Conservation (phyloP, 1,139 yeast genomes). For the Geotrichum candidum region DNA sequence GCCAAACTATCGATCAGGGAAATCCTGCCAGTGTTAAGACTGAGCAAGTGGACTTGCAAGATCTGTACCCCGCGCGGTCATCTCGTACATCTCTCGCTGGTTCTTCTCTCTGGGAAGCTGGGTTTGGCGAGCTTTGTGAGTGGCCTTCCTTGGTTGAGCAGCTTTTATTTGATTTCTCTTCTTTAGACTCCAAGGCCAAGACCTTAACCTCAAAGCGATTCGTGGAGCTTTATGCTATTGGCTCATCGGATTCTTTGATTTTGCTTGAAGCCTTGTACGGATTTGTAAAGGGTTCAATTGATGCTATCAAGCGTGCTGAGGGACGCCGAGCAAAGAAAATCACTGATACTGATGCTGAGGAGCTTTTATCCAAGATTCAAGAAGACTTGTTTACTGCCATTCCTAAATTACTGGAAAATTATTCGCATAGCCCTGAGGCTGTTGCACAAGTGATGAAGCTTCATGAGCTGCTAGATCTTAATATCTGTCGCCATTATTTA, state of each 20-base stretch:
- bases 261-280: constrained; percentile 32
- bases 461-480: constrained; percentile 28
- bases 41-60: constrained; percentile 15
- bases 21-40: constrained; percentile 8
- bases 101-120: constrained; percentile 22
- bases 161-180: constrained; percentile 31
- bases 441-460: constrained; percentile 27
- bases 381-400: constrained; percentile 23
- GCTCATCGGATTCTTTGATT: constrained; percentile 25
- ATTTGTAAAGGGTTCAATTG: constrained; percentile 23
- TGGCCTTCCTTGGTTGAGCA: constrained; percentile 26
- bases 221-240: constrained; percentile 20
- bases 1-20: constrained; percentile 21
- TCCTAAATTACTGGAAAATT: constrained; percentile 28
- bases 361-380: constrained; percentile 21
- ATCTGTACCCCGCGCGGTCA: constrained; percentile 15
- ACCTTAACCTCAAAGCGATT: constrained; percentile 18
- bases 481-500: constrained; percentile 22
- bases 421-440: constrained; percentile 27
- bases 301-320: constrained; percentile 17
- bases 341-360: constrained; percentile 18
- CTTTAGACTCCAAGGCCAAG: constrained; percentile 20
- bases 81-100: constrained; percentile 24
- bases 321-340: constrained; percentile 12
- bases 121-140: constrained; percentile 18